These are phyloP conservation scores for Penicillium subrubescens DNA, from an alignment of 495 filamentous ascomycete genomes.

Conservation along the genomic window DNA sequence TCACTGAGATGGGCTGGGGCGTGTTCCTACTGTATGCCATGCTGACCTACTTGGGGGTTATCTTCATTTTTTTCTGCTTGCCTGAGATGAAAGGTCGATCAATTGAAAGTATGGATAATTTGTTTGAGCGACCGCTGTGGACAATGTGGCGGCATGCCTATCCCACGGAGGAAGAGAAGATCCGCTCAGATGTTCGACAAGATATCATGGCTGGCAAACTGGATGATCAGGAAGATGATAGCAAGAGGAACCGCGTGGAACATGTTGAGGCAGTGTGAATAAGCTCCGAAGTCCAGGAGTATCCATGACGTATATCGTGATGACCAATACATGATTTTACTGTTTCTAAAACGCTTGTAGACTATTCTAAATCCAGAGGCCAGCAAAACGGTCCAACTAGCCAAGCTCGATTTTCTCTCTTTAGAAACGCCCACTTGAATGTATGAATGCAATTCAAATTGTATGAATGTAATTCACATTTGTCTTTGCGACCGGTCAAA, in stretches of 20 bases:
- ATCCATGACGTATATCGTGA: no score
- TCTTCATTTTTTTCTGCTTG: conserved; percentile 35
- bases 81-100: conserved; percentile 35
- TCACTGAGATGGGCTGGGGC: conserved; percentile 33
- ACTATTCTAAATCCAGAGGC: no score
- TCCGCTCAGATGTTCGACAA: conserved; percentile 24
- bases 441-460: no score
- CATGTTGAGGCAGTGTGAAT: conserved; percentile 19
- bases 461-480: no score
- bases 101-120: conserved; percentile 40
- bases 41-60: conserved; percentile 29
- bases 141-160: conserved; percentile 35
- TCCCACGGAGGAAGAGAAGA: conserved; percentile 28
- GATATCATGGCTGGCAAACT: conserved; percentile 15
- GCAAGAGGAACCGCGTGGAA: conserved; percentile 11
- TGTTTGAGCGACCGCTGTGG: conserved; percentile 37
- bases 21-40: conserved; percentile 31
- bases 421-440: no score
- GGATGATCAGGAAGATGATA: conserved; percentile 14
- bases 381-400: no score
- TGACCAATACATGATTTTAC: background rate
- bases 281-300: no score
- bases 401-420: no score
- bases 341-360: background rate
- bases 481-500: no score